Percentiles rank a stretch among this genome's conserved stretches.
These are phyloP conservation scores for Acer yangbiense DNA, from an alignment of 345 rosid species.

Conservation along the genomic window DNA sequence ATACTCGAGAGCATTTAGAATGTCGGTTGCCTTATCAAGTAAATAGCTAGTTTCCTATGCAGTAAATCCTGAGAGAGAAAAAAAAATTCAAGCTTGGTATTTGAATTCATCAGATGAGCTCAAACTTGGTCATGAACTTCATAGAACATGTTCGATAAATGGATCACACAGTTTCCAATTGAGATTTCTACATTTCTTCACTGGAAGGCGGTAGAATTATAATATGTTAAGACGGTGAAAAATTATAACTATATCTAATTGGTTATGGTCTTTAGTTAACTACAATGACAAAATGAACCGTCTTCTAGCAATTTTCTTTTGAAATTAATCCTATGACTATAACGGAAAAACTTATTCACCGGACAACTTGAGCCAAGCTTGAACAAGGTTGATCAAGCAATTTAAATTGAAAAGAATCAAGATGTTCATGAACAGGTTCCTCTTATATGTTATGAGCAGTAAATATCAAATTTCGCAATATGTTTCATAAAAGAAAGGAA, in stretches of 20 bases:
- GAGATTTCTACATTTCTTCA: neutral
- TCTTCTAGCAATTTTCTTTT: neutral
- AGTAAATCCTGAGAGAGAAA: neutral
- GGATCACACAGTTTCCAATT: neutral
- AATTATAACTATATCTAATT: neutral
- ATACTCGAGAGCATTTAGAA: neutral
- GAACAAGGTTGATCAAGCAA: neutral
- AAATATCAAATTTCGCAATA: slow-evolving; percentile 1
- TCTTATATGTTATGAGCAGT: neutral
- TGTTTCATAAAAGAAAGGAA: neutral
- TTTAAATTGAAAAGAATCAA: neutral
- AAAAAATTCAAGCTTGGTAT: no score
- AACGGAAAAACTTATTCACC: neutral
- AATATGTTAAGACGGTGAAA: neutral
- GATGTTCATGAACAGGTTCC: neutral
- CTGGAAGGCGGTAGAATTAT: neutral
- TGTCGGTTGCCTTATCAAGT: neutral
- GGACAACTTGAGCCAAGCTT: neutral
- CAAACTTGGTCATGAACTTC: slow-evolving; percentile 2
- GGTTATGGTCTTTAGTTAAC: neutral
- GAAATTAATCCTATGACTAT: neutral
- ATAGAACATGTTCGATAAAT: neutral
- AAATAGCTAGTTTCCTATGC: neutral
- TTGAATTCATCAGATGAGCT: no score
- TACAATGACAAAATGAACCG: neutral